A percentile compares a stretch with the other conserved stretches of the same genome.
Evolutionary conservation across 2,329 filamentous ascomycete genomes (phyloP).

Genomic region (Stagonosporopsis tanaceti): DNA sequence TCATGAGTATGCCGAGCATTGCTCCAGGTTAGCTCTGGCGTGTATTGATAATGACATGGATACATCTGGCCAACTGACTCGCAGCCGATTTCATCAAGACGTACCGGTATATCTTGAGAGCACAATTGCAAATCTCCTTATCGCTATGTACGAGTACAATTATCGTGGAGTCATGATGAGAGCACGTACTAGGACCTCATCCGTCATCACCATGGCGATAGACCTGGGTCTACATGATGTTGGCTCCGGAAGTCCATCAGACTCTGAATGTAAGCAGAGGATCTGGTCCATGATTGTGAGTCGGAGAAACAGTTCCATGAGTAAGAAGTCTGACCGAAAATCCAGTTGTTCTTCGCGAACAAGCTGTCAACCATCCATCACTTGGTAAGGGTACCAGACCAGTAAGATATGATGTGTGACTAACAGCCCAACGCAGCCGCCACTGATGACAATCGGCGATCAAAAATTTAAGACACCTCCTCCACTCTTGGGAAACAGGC

Average conservation of each 20-base stretch:
- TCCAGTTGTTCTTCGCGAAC: conserved; percentile 14
- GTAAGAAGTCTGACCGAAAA: background rate
- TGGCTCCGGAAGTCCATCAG: background rate
- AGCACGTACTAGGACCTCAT: conserved; percentile 13
- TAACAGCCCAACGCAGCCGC: conserved; percentile 1
- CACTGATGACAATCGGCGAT: background rate
- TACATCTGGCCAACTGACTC: background rate
- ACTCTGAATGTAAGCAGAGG: conserved; percentile 7
- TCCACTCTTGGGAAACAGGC: background rate
- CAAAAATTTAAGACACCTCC: conserved; percentile 1
- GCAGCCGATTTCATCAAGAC: background rate
- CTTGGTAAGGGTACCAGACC: background rate
- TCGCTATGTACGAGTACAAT: conserved; percentile 13
- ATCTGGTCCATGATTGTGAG: conserved; percentile 15
- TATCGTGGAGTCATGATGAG: conserved; percentile 12
- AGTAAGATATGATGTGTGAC: background rate
- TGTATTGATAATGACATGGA: conserved; percentile 14
- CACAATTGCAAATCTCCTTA: conserved; percentile 5
- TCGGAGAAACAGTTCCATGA: too few relatives aligned
- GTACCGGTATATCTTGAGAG: conserved; percentile 11
- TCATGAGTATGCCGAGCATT: conserved; percentile 2
- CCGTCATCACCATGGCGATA: conserved; percentile 14
- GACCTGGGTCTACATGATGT: conserved; percentile 11
- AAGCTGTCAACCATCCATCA: conserved; percentile 17
- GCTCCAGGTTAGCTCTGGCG: background rate